Evolutionary conservation across 306 rosid species (phyloP).

Genomic region (Oemleria cerasiformis): DNA sequence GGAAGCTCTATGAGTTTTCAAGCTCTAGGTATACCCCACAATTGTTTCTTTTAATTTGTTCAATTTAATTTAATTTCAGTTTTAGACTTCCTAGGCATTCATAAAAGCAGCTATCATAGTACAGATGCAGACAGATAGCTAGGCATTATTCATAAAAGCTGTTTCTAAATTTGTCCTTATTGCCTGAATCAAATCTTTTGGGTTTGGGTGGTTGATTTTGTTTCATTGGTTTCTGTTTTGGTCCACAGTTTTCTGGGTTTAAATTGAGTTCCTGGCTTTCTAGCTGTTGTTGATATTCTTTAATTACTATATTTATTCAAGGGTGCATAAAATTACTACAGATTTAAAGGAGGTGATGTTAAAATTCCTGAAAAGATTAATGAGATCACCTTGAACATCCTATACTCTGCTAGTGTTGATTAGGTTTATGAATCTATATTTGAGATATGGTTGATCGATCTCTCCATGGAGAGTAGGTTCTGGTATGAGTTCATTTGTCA

Average conservation of each 20-base stretch:
- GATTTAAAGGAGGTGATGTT: no score
- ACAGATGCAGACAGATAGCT: not conserved
- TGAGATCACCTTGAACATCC: no score
- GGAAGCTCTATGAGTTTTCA: constrained; percentile 86
- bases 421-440: no score
- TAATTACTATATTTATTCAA: not conserved
- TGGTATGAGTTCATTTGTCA: not conserved
- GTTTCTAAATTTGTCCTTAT: no score
- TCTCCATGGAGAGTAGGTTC: not conserved
- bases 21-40: constrained; percentile 55
- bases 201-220: no score
- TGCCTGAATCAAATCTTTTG: not conserved
- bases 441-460: no score
- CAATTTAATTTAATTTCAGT: not conserved
- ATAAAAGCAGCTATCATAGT: not conserved
- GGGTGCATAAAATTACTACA: not conserved
- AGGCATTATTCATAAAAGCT: not conserved
- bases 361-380: no score
- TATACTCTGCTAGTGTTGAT: no score
- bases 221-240: not conserved
- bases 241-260: not conserved
- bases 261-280: not conserved
- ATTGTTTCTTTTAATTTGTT: not conserved
- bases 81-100: not conserved
- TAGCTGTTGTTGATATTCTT: not conserved